Evolutionary conservation across 208 protist species (phyloP), one percentile per base, ranked within the genome.

Genomic region (Trypanosoma brucei): DNA sequence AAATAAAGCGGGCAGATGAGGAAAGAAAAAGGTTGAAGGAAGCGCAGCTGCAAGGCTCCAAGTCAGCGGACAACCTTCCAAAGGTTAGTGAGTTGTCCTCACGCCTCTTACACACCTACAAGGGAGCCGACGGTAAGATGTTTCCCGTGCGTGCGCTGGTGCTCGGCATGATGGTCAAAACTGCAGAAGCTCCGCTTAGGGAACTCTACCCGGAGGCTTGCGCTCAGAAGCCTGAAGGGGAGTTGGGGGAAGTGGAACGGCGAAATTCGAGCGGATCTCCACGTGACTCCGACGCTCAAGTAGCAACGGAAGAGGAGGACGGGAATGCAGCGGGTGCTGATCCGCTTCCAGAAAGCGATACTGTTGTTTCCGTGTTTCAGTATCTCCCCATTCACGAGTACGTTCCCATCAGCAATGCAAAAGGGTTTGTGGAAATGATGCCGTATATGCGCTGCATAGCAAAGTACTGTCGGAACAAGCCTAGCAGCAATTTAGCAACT

Each of bases 371-470:
- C 8, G 37, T 84, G 9, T 90, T 90, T 55, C 62, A 81, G 58
- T 72, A 83, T 38, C 62, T 70, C 56, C 72, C 83, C 11, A 68
- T 90, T 22, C 83, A 86, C 53, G 79, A 86, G 52, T 65, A 75
- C 65, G 62, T 84, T 38, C 83, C 83, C 5, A 76, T 75, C 4
- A 75, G 81, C 61, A 70, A 68, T 3, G 62, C 64, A 8, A 51
- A 69, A 30, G 59, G 68, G 35, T 72, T 90, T 59, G 51, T 72
- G 8, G 56, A 61, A 0, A 63, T 84, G 36, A 79, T 90, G 55
- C 80, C 83, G 3, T 82, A 80, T 49, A 39, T 90, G 68, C 78
- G 81, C 70, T 78, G 68, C 52, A 67, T 83, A 7, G 60, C 70
- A 44, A 34, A 49, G 46, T 59, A 67, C 49, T 51, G 48, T 34